Base-by-base conservation (phyloP, 169 alveolate species). In the Plasmodium inui region DNA sequence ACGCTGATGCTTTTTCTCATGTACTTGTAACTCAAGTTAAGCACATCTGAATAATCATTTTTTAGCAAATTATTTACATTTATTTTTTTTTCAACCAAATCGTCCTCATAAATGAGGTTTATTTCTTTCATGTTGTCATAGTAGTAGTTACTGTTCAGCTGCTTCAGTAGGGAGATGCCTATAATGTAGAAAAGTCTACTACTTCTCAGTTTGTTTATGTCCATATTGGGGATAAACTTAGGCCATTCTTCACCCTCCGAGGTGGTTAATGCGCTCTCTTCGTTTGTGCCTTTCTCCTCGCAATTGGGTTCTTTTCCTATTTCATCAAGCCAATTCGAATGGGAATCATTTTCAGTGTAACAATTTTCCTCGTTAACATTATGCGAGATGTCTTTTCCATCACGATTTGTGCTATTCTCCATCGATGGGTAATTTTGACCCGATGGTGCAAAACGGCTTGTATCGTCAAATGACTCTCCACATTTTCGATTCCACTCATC, bases 111-210 rank as follows among this genome's bases (percentile, higher is more conserved):
- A 61, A 89, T 57, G 41, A 89, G 34, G 28, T 79, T 79, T 79
- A 89, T 30, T 70, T 89, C 94, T 57, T 78, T 78, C 71, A 89
- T 61, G 37, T 79, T 89, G 37, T 89, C 90, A 79, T 79, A 89
- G 57, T 79, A 89, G 53, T 79, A 80, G 72, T 89, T 89, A 0
- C 73, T 89, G 28, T 89, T 89, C n/a, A 89, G 71, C 22, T 89
- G 94, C 41, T 89, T 89, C 71, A 89, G 37, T 71, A 89, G 71
- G 7, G 94, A 89, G 30, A 89, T 89, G 9, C 84, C 90, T 30
- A 89, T 79, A 22, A 89, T 89, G 34, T 79, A 89, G 73, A 46
- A 89, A 2, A 89, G 73, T 78, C 79, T 89, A 44, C 94, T 57
- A n/a, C 94, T 61, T 78, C 94, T 78, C 6, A 79, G 50, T 79